Evolutionary conservation across 1,139 yeast species (phyloP).

Genomic region (Groenewaldozyma sp.): DNA sequence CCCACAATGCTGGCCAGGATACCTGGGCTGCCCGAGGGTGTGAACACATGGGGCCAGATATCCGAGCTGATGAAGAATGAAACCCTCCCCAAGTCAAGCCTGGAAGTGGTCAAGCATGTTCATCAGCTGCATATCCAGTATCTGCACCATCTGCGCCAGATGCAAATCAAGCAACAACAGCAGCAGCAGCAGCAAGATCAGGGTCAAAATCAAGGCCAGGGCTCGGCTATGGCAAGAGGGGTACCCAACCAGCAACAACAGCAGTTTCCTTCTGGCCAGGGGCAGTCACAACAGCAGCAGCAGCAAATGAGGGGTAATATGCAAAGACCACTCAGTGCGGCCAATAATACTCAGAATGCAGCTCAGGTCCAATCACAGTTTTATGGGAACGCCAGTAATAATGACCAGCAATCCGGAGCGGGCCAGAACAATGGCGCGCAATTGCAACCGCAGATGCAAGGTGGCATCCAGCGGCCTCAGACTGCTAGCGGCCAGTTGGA

Average conservation of each 20-base stretch:
- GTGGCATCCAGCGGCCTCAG: constrained; percentile 8
- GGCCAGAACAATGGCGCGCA: constrained; percentile 15
- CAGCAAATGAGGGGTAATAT: constrained; percentile 10
- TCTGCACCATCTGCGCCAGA: constrained; percentile 26
- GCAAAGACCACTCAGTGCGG: constrained; percentile 9
- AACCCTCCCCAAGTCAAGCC: constrained; percentile 44
- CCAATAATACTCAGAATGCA: not conserved
- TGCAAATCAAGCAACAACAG: constrained; percentile 22
- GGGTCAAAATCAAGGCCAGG: constrained; percentile 1
- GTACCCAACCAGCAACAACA: constrained; percentile 12
- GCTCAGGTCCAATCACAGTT: constrained; percentile 2
- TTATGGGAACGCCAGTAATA: constrained; percentile 1
- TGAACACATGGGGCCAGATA: constrained; percentile 76
- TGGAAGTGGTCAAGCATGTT: constrained; percentile 50
- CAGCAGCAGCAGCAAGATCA: constrained; percentile 17
- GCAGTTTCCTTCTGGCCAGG: constrained; percentile 12
- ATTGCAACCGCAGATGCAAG: constrained; percentile 15
- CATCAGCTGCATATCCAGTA: constrained; percentile 50
- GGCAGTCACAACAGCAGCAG: constrained; percentile 16
- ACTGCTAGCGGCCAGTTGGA: not conserved
- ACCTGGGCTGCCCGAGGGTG: constrained; percentile 75
- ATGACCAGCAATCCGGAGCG: constrained; percentile 7
- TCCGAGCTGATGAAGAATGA: constrained; percentile 59
- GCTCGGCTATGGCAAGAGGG: not conserved
- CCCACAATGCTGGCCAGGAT: constrained; percentile 58